Base-by-base conservation (phyloP, 2,329 filamentous ascomycete genomes). In the Aspergillus fischeri region DNA sequence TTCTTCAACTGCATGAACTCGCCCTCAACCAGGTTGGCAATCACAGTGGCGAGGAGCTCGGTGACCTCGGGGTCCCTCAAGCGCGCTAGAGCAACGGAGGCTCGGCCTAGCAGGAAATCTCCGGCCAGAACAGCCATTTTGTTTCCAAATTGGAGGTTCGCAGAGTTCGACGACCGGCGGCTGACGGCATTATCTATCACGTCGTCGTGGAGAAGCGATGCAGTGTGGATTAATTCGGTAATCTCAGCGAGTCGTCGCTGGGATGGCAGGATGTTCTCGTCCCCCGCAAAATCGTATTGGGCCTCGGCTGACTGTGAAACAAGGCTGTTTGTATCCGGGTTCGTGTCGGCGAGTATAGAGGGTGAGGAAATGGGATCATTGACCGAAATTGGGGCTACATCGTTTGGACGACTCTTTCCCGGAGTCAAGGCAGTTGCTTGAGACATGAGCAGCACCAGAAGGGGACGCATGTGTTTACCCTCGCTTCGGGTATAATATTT, bases 1-100 rank as follows among this genome's bases (percentile, higher is more conserved):
- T 99, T 99, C 79, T 96, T 95, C 67, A 99, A 81, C 80, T 99
- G 94, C 94, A 99, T 99, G 79, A 99, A 97, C 76, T 99, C 94
- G 70, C 94, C 94, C 78, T 99, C 94, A 21, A 99, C 92, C 27
- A 99, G 81, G 73, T 99, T 99, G 48, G 94, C 93, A 65, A 99
- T 97, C 45, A 97, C 94, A 0, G 93, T 97, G 3, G 94, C 92
- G 29, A 99, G 80, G 7, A 99, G 83, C 78, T 99, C 94, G 8
- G 92, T 91, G 2, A 99, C 94, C 75, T 99, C 94, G 47, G 92
- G 89, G 70, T 99, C 91, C 32, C 93, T 86, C 58, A 99, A 79
- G 45, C 94, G 86, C 14, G 94, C 94, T 45, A 99, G 83, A 5
- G 93, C 93, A 6, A 97, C 92, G 0, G 94, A 99, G 1, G 94